These are phyloP conservation scores for Microdochium trichocladiopsis DNA, from an alignment of 2,329 filamentous ascomycete genomes.

Conservation along the genomic window DNA sequence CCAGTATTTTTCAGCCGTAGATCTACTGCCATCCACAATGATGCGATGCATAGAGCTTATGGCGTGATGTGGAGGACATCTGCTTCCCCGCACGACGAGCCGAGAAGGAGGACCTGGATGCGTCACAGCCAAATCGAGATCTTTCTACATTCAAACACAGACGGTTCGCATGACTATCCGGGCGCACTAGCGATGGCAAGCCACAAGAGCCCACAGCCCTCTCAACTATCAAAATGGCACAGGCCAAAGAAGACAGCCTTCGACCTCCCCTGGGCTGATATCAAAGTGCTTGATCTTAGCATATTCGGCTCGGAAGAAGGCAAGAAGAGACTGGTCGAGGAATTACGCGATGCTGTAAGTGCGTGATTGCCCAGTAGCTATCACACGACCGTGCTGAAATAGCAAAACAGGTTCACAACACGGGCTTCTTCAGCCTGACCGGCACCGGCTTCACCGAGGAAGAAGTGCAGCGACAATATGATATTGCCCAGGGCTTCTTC, in stretches of 20 bases:
- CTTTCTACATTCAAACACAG: too few relatives aligned
- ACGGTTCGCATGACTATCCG: too few relatives aligned
- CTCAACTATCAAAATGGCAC: slow-evolving; percentile 14
- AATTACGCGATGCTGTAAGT: slow-evolving; percentile 40
- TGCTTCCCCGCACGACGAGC: too few relatives aligned
- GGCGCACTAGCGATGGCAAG: neutral
- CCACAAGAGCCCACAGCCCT: neutral
- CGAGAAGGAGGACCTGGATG: too few relatives aligned
- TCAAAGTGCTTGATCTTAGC: slow-evolving; percentile 43
- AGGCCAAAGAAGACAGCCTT: slow-evolving; percentile 17
- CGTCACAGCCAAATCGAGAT: too few relatives aligned
- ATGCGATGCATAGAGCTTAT: too few relatives aligned
- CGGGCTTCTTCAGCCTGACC: slow-evolving; percentile 46
- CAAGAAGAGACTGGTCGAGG: slow-evolving; percentile 41
- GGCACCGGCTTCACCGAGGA: slow-evolving; percentile 46
- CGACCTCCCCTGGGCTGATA: slow-evolving; percentile 37
- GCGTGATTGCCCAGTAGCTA: too few relatives aligned
- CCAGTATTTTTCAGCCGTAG: too few relatives aligned
- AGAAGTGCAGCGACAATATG: slow-evolving; percentile 45
- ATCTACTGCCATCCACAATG: too few relatives aligned
- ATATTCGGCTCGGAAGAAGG: slow-evolving; percentile 40
- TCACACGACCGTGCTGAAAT: neutral
- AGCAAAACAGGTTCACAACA: slow-evolving; percentile 14
- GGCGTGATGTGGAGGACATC: too few relatives aligned
- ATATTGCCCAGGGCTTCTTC: slow-evolving; percentile 46